Evolutionary conservation across 768 basidiomycete species (phyloP).

Genomic region (Tulasnella sp.): DNA sequence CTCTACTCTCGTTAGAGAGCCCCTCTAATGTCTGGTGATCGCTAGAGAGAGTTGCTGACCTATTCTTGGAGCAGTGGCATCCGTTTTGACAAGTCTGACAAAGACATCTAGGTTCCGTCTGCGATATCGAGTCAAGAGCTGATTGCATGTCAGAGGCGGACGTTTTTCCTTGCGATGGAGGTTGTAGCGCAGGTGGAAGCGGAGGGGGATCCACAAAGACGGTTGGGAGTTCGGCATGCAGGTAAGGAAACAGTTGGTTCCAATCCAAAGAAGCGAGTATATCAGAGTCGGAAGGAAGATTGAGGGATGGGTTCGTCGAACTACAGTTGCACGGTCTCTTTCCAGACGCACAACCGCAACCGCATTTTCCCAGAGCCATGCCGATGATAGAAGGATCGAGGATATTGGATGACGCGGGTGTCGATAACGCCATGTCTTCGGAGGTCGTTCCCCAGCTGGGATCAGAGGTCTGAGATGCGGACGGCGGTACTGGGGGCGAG

Average conservation of each 20-base stretch:
- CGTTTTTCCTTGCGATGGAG: neutral
- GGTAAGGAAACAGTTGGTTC: constrained; percentile 11
- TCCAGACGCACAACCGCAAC: constrained; percentile 8
- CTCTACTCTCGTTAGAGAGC: too few species aligned
- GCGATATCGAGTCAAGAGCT: too few species aligned
- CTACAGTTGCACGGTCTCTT: constrained; percentile 5
- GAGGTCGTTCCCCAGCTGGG: too few species aligned
- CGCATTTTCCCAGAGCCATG: constrained; percentile 13
- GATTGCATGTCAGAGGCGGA: neutral
- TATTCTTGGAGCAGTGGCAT: too few species aligned
- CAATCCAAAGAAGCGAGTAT: constrained; percentile 6
- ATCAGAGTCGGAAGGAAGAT: neutral
- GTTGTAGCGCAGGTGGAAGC: too few species aligned
- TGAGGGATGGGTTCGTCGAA: neutral
- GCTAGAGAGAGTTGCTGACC: too few species aligned
- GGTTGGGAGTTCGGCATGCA: constrained; percentile 11
- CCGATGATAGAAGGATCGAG: constrained; percentile 10
- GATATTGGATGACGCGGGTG: neutral
- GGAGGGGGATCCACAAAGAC: constrained; percentile 10
- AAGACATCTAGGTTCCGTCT: too few species aligned
- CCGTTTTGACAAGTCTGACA: too few species aligned
- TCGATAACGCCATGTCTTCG: neutral
- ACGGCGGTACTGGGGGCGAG: too few species aligned
- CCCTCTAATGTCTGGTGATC: too few species aligned
- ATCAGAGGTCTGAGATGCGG: neutral